A percentile compares a stretch with the other conserved stretches of the same genome.
Evolutionary conservation across 2,329 filamentous ascomycete genomes (phyloP).

Genomic region (Epichloe uncinata): DNA sequence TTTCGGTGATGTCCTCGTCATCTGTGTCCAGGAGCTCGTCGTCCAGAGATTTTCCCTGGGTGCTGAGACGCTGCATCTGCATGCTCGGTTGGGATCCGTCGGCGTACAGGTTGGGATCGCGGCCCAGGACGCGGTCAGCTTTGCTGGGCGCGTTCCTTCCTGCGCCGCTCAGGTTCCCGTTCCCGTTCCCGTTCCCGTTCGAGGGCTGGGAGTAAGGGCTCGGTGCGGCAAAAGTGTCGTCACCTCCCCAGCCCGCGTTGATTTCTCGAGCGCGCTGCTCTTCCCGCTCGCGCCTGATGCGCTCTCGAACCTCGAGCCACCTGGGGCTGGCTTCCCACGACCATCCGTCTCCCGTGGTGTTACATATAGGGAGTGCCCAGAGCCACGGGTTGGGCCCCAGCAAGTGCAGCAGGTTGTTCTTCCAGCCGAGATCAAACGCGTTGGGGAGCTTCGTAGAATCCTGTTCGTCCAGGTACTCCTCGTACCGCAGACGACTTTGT

Average conservation of each 20-base stretch:
- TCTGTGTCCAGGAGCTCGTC: conserved; percentile 29
- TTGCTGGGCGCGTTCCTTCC: conserved; percentile 34
- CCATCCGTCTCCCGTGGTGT: conserved; percentile 87
- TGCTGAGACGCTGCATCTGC: conserved; percentile 34
- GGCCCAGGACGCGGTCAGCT: conserved; percentile 44
- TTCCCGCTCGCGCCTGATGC: conserved; percentile 42
- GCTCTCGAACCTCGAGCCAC: conserved; percentile 62
- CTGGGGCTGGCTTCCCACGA: conserved; percentile 73
- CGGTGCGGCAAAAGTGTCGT: conserved; percentile 2
- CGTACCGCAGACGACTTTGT: conserved; percentile 41
- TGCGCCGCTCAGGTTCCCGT: conserved; percentile 7
- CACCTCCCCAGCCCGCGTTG: conserved; percentile 52
- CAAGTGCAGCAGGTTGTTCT: conserved; percentile 64
- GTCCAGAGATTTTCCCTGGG: conserved; percentile 30
- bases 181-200: background rate
- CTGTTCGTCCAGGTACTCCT: conserved; percentile 76
- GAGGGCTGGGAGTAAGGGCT: background rate
- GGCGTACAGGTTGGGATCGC: conserved; percentile 41
- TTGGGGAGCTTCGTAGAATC: conserved; percentile 81
- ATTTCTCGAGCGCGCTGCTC: conserved; percentile 50
- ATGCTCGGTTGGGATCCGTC: conserved; percentile 30
- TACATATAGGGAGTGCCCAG: conserved; percentile 72
- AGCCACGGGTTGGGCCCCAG: conserved; percentile 61
- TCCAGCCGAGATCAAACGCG: conserved; percentile 83
- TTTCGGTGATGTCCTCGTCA: conserved; percentile 16